Conservation (phyloP, 345 rosid genomes). For the Eucalyptus camaldulensis region DNA sequence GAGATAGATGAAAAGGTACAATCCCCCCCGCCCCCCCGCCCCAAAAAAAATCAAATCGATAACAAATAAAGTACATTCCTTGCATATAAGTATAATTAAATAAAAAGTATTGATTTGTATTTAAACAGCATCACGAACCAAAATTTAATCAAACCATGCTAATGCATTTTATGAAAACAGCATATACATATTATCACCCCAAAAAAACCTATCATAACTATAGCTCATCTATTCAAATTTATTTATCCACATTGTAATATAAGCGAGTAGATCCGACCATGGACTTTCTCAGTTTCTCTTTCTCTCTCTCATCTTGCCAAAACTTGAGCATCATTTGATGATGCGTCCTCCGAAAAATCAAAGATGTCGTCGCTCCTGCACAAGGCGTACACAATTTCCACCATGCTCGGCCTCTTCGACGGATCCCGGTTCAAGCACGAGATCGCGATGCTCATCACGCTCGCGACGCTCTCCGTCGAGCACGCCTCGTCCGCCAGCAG, state of each 20-base stretch:
- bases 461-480: conserved; percentile 34
- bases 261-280: background rate
- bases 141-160: background rate
- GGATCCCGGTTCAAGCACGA: conserved; percentile 46
- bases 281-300: background rate
- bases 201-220: background rate
- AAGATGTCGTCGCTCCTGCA: conserved; percentile 35
- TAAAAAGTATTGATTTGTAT: background rate
- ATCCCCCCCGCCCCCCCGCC: fast-evolving
- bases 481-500: conserved; percentile 16
- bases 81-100: too few species aligned
- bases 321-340: background rate
- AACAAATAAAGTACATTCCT: too few species aligned
- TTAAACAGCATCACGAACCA: background rate
- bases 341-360: conserved; percentile 33
- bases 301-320: conserved; percentile 22
- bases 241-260: background rate
- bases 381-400: conserved; percentile 53
- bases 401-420: conserved; percentile 46
- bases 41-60: background rate
- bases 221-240: background rate
- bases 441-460: conserved; percentile 30
- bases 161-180: background rate
- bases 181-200: background rate
- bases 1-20: too few species aligned